phyloP scores from a whole-genome alignment of 352 stramenopile species.

The Globisporangium cylindrosporum region DNA sequence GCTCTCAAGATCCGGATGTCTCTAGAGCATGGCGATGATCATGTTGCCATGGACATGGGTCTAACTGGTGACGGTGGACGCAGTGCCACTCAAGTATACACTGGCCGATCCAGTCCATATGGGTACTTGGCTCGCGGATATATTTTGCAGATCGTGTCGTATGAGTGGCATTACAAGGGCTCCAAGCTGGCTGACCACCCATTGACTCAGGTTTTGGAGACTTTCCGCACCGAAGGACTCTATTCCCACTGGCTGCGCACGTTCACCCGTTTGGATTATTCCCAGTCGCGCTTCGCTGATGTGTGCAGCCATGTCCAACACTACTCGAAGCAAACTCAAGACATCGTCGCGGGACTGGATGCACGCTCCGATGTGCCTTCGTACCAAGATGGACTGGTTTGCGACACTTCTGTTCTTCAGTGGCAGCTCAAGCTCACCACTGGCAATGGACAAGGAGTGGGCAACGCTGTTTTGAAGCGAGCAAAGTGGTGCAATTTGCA shows the following conservation, averaged over 20 bases:
- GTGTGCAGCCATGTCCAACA: constrained; percentile 19
- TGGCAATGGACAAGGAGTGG: background rate
- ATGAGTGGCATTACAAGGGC: constrained; percentile 58
- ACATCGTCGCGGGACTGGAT: constrained; percentile 12
- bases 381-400: constrained; percentile 22
- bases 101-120: constrained; percentile 55
- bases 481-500: constrained; percentile 58
- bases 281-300: constrained; percentile 22
- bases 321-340: constrained; percentile 18
- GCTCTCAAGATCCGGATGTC: constrained; percentile 60
- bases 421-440: constrained; percentile 20
- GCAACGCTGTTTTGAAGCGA: constrained; percentile 26
- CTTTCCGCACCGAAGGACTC: constrained; percentile 56
- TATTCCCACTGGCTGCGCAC: constrained; percentile 70
- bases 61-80: constrained; percentile 29
- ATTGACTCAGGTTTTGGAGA: constrained; percentile 47
- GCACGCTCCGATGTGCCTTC: constrained; percentile 19
- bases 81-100: constrained; percentile 24
- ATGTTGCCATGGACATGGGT: constrained; percentile 37
- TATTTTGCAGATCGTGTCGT: constrained; percentile 60
- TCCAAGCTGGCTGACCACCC: constrained; percentile 32
- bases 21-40: constrained; percentile 36
- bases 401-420: constrained; percentile 21
- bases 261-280: constrained; percentile 64
- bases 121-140: constrained; percentile 54